Evolutionary conservation across 1,139 yeast genomes (phyloP), one percentile per base, ranked within the genome.

Genomic region (Suhomyces choctaworum): DNA sequence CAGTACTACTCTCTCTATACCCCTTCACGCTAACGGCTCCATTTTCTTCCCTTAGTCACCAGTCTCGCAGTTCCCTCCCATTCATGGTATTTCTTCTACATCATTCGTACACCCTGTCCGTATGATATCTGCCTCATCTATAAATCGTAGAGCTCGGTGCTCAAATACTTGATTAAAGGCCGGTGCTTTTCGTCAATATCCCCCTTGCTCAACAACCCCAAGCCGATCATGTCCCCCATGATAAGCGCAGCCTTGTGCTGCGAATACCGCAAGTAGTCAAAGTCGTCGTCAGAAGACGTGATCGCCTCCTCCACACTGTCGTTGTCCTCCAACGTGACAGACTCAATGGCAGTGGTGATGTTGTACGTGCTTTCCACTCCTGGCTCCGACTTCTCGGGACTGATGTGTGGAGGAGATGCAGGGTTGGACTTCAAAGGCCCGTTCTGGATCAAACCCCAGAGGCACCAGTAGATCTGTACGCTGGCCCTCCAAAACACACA

Each of bases 401-500:
- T 12, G 5, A 24, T 30, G 16, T 29, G 39, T 8, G 40, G 36
- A 5, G 45, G 39, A 7, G 42, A 23, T 3, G 42, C 31, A 4
- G 49, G 42, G n/a, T 38, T 24, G 3, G 45, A 33, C 19, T 48
- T 42, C 19, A 42, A 41, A 1, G 50, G 45, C 3, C 85, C 85
- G 52, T 77, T 74, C 60, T 86, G 95, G 28, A 92, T 77, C 36
- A 92, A 71, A 0, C 96, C 97, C 98, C 98, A 92, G 17, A 89
- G 56, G 17, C 84, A 74, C 98, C 98, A 92, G 54, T 75, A 78
- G 4, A 87, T 69, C 36, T 83, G 84, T 12, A 80, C 94, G 0
- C 88, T 68, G 1, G 94, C 78, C 50, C 97, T 75, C 96, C 97
- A 92, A 37, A 71, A 70, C 7, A 79, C 64, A 27, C 82, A 74